These are phyloP conservation scores for Ramichloridium luteum DNA, from an alignment of 2,329 filamentous ascomycete species.

Conservation along the genomic window DNA sequence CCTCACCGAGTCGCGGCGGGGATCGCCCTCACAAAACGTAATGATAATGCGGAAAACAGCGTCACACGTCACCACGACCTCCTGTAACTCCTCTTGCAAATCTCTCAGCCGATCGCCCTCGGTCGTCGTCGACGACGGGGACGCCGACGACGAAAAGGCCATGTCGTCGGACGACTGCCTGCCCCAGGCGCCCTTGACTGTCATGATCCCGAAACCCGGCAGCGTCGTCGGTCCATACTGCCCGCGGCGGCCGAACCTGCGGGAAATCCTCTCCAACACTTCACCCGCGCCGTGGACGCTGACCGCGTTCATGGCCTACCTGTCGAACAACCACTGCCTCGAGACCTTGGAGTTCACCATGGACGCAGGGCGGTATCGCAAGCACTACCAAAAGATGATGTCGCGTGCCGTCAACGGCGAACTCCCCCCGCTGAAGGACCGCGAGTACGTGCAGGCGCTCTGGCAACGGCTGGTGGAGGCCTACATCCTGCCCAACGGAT, in stretches of 20 bases:
- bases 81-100: constrained; percentile 15
- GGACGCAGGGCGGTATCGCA: constrained; percentile 76
- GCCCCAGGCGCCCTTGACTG: constrained; percentile 35
- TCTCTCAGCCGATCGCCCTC: constrained; percentile 17
- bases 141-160: constrained; percentile 37
- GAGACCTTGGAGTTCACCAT: constrained; percentile 95
- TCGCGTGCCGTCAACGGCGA: constrained; percentile 35
- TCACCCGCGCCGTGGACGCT: constrained; percentile 83
- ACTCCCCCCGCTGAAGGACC: constrained; percentile 43
- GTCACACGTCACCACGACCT: constrained; percentile 19
- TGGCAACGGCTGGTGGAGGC: constrained; percentile 84
- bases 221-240: constrained; percentile 38
- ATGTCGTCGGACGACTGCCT: constrained; percentile 36
- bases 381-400: constrained; percentile 49
- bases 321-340: constrained; percentile 92
- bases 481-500: constrained; percentile 76
- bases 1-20: neutral
- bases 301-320: constrained; percentile 86
- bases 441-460: constrained; percentile 60
- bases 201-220: constrained; percentile 34
- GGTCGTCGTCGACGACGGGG: constrained; percentile 21
- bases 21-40: constrained; percentile 17
- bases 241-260: constrained; percentile 57
- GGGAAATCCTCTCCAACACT: constrained; percentile 77
- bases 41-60: constrained; percentile 21